Base-by-base conservation (phyloP, 1,284 basidiomycete species). In the Fistulinella cinereoalba region DNA sequence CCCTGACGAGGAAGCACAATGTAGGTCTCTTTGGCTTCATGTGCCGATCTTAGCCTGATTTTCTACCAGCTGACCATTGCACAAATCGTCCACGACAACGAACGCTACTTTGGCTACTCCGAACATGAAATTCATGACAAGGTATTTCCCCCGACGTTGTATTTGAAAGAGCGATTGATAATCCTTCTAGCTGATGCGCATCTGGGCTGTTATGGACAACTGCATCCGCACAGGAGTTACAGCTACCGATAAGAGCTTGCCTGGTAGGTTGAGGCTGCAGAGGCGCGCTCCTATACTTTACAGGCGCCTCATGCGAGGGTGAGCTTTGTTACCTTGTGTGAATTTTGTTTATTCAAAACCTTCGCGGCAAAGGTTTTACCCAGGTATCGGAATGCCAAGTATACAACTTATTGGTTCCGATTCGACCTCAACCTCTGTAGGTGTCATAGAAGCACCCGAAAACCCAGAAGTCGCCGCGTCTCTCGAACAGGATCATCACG, bases 61-160 rank as follows among this genome's bases (percentile, higher is more conserved):
- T 18, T 19, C 10, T 41, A 9, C 16, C 45, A 94, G 88, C 79
- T 94, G 76, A 93, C 92, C 1, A 95, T 96, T 53, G 91, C 92
- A 6, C 92, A 95, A 69, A 89, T 97, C 38, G 92, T 98, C 3
- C 93, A 92, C 69, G 91, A 97, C 67, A 98, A 98, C 60, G 95
- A 97, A 68, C 79, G 85, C 52, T 83, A 76, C 56, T 83, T 92
- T 57, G 85, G 89, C 38, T 78, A 86, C 47, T 78, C 80, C 3
- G 81, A 88, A 39, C 79, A 80, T 12, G 86, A 93, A 33, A 91
- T 97, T 51, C 77, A 85, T 54, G 68, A 74, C 32, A 89, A 91
- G 71, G 84, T 87, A 51, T n/a, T 24, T 39, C 57, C 48, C 50
- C 47, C 53, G 44, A 29, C 22, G n/a, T 22, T 27, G 22, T 19